Base-by-base conservation (phyloP, 441 rosid genomes). In the Syzygium malaccense region DNA sequence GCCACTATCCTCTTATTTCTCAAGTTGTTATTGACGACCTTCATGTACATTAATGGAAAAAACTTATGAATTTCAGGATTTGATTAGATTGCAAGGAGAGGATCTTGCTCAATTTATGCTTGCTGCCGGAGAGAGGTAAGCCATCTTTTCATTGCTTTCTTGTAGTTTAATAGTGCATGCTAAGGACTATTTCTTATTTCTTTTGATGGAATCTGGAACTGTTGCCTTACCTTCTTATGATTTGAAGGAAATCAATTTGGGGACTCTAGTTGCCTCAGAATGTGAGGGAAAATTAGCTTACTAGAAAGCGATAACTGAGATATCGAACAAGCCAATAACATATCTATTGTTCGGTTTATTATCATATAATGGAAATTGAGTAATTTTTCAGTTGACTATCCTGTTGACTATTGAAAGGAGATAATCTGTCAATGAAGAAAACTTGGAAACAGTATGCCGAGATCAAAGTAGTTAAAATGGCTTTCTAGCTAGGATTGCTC, bases 41-140 rank as follows among this genome's bases (percentile, higher is more conserved):
- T 54, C 26, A 80, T 87, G 85, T 85, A 55, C 55, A 87, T 86
- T 90, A 89, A 87, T 41, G 53, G 49, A 23, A 56, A 71, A 54
- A 53, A 85, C 45, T 78, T 49, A 14, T 37, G 58, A 53, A 41
- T 89, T 92, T 64, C 94, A 97, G 98, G 98, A 94, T 90, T 92
- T 98, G 93, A 89, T 97, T 91, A 99, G 98, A 88, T 87, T 97
- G 90, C 95, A 91, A 90, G 93, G 90, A 89, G 94, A 95, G 87
- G 97, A 95, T 75, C 94, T 93, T 91, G 91, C 90, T 80, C 94
- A 94, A 68, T 95, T 92, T 93, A 89, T 93, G 92, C 96, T 96
- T 48, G 92, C 94, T 32, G 94, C 93, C 30, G 95, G 96, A 87
- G 96, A 94, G 88, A 95, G 91, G 99, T 97, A 93, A 71, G 94